Percentiles rank a stretch among this genome's conserved stretches.
Evolutionary conservation across 108 stramenopile species (phyloP).

Genomic region (Parmales sp.): DNA sequence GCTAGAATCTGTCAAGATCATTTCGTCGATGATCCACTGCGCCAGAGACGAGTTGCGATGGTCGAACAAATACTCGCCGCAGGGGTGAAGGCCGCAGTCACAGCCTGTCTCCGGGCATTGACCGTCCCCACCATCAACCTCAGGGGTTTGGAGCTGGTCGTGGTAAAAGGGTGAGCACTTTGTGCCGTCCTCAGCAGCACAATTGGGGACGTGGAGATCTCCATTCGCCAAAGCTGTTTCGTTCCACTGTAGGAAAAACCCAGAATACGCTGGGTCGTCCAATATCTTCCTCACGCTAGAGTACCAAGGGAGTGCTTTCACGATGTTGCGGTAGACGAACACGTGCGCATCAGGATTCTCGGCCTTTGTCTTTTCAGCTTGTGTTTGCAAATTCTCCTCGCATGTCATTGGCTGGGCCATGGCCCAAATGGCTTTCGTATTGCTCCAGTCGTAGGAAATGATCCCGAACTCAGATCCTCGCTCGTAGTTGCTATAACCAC

Average conservation of each 20-base stretch:
- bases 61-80: slow-evolving; percentile 13
- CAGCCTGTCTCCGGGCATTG: neutral
- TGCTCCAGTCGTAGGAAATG: slow-evolving; percentile 8
- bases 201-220: neutral
- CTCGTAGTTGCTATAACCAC: neutral
- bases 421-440: slow-evolving; percentile 7
- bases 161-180: slow-evolving; percentile 11
- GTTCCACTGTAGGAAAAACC: slow-evolving; percentile 3
- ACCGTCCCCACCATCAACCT: neutral
- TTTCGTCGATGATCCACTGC: neutral
- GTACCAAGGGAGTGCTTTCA: slow-evolving; percentile 12
- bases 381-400: neutral
- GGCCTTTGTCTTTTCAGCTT: neutral
- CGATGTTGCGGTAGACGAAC: slow-evolving; percentile 7
- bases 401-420: slow-evolving; percentile 3
- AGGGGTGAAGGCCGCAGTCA: neutral
- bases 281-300: neutral
- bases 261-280: slow-evolving; percentile 2
- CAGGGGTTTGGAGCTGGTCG: slow-evolving; percentile 10
- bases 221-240: neutral
- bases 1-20: neutral
- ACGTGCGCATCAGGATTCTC: neutral
- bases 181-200: neutral
- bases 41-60: neutral
- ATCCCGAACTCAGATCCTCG: neutral